Evolutionary conservation across 371 early-diverging fungal genomes (phyloP).

Genomic region (Rhizopus sp.): DNA sequence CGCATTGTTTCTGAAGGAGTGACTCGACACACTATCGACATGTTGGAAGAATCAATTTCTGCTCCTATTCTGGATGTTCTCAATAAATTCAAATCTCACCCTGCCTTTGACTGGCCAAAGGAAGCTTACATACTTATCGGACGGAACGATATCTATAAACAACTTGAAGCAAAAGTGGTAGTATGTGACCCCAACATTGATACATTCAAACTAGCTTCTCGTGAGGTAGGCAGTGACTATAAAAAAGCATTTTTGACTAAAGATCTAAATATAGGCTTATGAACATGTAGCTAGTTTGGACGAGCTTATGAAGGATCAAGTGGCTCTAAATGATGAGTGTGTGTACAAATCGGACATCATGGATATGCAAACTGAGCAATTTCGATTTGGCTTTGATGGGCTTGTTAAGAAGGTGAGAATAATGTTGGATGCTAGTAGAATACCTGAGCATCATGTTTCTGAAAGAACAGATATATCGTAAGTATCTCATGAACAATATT

Average conservation of each 20-base stretch:
- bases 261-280: slow-evolving; percentile 3
- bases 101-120: slow-evolving; percentile 42
- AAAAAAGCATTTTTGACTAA: not conserved
- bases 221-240: slow-evolving; percentile 8
- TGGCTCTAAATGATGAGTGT: slow-evolving; percentile 6
- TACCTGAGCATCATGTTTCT: slow-evolving; percentile 43
- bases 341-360: slow-evolving; percentile 28
- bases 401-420: slow-evolving; percentile 64
- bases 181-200: slow-evolving; percentile 19
- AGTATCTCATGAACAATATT: slow-evolving; percentile 6
- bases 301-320: slow-evolving; percentile 9
- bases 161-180: slow-evolving; percentile 18
- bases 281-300: slow-evolving; percentile 7
- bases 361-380: slow-evolving; percentile 28
- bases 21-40: slow-evolving; percentile 37
- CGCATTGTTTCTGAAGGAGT: slow-evolving; percentile 36
- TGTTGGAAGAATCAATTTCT: slow-evolving; percentile 46
- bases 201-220: slow-evolving; percentile 16
- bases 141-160: slow-evolving; percentile 66
- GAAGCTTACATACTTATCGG: slow-evolving; percentile 55
- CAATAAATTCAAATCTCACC: slow-evolving; percentile 36
- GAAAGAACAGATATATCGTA: slow-evolving; percentile 40
- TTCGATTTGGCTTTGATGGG: slow-evolving; percentile 68
- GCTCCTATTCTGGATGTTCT: slow-evolving; percentile 50
- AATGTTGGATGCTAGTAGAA: slow-evolving; percentile 52